A percentile compares a stretch with the other conserved stretches of the same genome.
Conservation (phyloP, 768 basidiomycete genomes). For the Dentipellis sp. region DNA sequence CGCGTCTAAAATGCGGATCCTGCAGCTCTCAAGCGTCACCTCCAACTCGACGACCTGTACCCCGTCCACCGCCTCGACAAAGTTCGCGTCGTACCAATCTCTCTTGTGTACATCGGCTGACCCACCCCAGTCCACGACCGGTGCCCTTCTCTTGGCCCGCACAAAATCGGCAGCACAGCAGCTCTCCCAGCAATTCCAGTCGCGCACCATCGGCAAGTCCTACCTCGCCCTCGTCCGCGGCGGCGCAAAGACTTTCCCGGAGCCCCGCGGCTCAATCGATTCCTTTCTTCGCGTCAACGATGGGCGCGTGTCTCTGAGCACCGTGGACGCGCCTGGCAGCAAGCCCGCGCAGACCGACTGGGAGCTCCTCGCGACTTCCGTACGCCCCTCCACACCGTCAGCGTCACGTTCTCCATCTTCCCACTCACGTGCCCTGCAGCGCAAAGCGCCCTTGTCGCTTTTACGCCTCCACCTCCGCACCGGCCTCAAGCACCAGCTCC, state of each 20-base stretch:
- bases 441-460: constrained; percentile 4
- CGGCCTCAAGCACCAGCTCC: constrained; percentile 14
- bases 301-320: constrained; percentile 6
- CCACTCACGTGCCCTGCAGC: not conserved
- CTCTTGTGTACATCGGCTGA: not conserved
- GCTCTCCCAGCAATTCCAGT: constrained; percentile 12
- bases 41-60: not conserved
- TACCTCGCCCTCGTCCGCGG: constrained; percentile 12
- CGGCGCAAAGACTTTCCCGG: not conserved
- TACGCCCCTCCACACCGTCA: constrained; percentile 1
- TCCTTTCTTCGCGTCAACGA: constrained; percentile 1
- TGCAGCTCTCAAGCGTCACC: constrained; percentile 4
- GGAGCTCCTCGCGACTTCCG: constrained; percentile 14
- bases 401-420: not conserved
- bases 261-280: constrained; percentile 1
- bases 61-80: constrained; percentile 16
- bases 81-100: constrained; percentile 1
- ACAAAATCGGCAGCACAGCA: constrained; percentile 7
- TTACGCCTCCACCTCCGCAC: constrained; percentile 10
- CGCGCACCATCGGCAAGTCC: constrained; percentile 4
- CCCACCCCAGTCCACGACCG: constrained; percentile 9
- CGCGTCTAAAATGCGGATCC: not conserved
- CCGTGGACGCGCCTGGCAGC: not conserved
- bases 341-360: constrained; percentile 8
- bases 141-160: constrained; percentile 10